Evolutionary conservation across 2,329 filamentous ascomycete genomes (phyloP).

Genomic region (Penicillium griseofulvum): DNA sequence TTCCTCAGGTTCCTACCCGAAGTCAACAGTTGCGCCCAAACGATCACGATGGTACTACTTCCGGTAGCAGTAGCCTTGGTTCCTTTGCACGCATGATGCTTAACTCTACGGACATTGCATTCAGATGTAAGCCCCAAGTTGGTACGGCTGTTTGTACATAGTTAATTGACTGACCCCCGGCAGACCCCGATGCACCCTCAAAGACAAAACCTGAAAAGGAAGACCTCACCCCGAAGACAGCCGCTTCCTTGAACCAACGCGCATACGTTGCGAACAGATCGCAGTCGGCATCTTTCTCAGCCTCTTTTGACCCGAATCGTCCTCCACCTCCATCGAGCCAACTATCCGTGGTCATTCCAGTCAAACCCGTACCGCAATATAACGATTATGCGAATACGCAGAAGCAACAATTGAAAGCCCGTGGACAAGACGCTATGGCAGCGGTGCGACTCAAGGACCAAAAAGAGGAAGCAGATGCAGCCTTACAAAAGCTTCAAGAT

Average conservation of each 20-base stretch:
- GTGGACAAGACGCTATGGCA: slow-evolving; percentile 57
- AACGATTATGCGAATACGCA: slow-evolving; percentile 35
- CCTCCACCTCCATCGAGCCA: slow-evolving; percentile 29
- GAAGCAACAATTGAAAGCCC: slow-evolving; percentile 53
- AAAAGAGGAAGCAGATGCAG: slow-evolving; percentile 73
- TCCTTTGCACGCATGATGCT: slow-evolving; percentile 57
- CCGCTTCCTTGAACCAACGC: slow-evolving; percentile 24
- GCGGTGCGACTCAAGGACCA: slow-evolving; percentile 68
- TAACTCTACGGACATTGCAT: slow-evolving; percentile 45
- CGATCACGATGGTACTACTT: slow-evolving; percentile 19
- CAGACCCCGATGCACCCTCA: slow-evolving; percentile 35
- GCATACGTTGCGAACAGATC: slow-evolving; percentile 40
- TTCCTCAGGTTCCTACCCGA: slow-evolving; percentile 30
- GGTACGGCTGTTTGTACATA: neutral
- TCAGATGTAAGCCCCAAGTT: slow-evolving; percentile 38
- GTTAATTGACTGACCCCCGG: slow-evolving; percentile 15
- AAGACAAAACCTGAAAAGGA: slow-evolving; percentile 24
- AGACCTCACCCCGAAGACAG: slow-evolving; percentile 21
- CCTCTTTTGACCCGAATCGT: slow-evolving; percentile 25
- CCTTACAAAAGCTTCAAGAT: slow-evolving; percentile 67
- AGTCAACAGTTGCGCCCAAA: slow-evolving; percentile 18
- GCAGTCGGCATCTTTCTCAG: slow-evolving; percentile 44
- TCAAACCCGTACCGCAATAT: slow-evolving; percentile 41
- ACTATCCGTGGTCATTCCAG: slow-evolving; percentile 50
- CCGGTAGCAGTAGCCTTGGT: slow-evolving; percentile 42